A percentile compares a stretch with the other conserved stretches of the same genome.
Evolutionary conservation across 768 basidiomycete genomes (phyloP).

Genomic region (Udeniomyces megalosporus): DNA sequence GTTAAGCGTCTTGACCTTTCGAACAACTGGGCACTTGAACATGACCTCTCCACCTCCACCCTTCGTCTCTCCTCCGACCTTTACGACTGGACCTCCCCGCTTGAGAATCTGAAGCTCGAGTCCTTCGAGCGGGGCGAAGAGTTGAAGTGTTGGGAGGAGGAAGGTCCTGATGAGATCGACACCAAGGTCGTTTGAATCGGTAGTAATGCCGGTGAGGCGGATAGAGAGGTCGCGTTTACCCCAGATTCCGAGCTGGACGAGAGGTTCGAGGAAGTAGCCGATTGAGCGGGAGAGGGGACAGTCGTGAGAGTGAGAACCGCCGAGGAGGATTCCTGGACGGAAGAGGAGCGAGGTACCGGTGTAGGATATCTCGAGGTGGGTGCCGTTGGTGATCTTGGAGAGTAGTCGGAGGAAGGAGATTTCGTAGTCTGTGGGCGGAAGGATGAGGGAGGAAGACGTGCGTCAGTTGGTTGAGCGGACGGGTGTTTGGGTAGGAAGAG

Average conservation of each 20-base stretch:
- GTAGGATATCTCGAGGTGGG: conserved; percentile 84
- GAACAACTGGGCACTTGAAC: conserved; percentile 81
- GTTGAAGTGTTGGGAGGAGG: conserved; percentile 72
- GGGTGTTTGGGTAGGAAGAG: no score
- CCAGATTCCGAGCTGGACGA: conserved; percentile 82
- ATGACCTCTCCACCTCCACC: conserved; percentile 80
- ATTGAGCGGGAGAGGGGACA: conserved; percentile 76
- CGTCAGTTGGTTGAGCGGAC: no score
- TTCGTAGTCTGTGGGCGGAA: conserved; percentile 60
- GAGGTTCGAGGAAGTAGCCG: conserved; percentile 84
- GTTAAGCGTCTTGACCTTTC: conserved; percentile 78
- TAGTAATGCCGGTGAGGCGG: conserved; percentile 76
- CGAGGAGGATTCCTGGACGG: conserved; percentile 79
- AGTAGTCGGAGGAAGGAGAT: conserved; percentile 71
- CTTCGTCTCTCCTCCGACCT: no score
- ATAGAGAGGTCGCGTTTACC: conserved; percentile 70
- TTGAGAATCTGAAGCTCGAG: conserved; percentile 88
- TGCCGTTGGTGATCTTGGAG: conserved; percentile 86
- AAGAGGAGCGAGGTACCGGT: conserved; percentile 86
- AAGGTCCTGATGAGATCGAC: conserved; percentile 79
- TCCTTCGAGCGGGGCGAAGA: conserved; percentile 78
- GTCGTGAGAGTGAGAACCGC: conserved; percentile 65
- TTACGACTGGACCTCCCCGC: conserved; percentile 67
- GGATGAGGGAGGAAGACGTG: neutral
- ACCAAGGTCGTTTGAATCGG: conserved; percentile 80